phyloP scores from a whole-genome alignment of 2,329 filamentous ascomycete genomes.

The Sarocladium strictum region DNA sequence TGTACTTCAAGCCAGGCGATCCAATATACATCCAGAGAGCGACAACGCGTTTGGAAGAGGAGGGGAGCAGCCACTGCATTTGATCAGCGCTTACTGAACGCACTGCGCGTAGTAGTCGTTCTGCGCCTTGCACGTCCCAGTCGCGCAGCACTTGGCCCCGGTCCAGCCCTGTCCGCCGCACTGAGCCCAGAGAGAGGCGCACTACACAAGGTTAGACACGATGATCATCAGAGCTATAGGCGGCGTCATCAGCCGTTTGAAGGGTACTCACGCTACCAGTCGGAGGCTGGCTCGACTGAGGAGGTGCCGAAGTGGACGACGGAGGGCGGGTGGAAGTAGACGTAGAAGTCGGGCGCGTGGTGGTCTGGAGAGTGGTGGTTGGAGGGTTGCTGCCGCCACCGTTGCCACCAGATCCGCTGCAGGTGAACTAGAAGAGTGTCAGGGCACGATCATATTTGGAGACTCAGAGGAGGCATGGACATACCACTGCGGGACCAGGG shows the following conservation, averaged over 20 bases:
- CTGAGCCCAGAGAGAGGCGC: slow-evolving; percentile 18
- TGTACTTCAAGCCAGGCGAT: too few species aligned
- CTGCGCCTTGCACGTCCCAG: slow-evolving; percentile 27
- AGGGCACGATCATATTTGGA: too few species aligned
- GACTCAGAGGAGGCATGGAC: too few species aligned
- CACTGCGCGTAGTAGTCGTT: slow-evolving; percentile 33
- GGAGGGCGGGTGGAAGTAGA: background rate
- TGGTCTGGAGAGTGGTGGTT: background rate
- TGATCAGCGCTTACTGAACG: slow-evolving; percentile 10
- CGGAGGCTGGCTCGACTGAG: background rate
- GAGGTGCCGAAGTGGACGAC: background rate
- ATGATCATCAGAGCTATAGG: too few species aligned
- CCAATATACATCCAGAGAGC: too few species aligned
- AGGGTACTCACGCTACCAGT: background rate
- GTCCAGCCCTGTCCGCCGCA: slow-evolving; percentile 34
- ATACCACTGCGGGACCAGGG: slow-evolving; percentile 5
- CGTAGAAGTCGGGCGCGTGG: too few species aligned
- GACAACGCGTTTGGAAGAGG: too few species aligned
- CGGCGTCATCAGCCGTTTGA: too few species aligned
- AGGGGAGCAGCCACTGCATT: background rate
- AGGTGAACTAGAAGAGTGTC: slow-evolving; percentile 1
- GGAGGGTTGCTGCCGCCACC: background rate
- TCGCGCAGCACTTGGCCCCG: slow-evolving; percentile 33
- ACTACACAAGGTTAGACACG: background rate
- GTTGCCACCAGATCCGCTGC: background rate